Percentiles rank a stretch among this genome's conserved stretches.
phyloP scores from a whole-genome alignment of 495 filamentous ascomycete species.

The Aspergillus leporis region DNA sequence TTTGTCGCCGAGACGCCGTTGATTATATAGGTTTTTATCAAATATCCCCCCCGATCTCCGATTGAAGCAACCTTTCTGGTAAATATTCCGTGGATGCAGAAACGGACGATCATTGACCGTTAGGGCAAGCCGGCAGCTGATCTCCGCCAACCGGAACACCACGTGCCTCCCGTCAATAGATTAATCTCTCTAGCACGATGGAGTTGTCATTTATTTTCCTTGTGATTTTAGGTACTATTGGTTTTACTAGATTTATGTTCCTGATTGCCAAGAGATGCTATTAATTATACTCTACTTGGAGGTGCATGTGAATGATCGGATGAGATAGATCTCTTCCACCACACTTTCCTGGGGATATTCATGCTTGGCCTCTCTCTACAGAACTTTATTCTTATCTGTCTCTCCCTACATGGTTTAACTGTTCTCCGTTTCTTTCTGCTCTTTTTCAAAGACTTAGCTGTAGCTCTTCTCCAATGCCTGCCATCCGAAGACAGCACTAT shows the following conservation, averaged over 20 bases:
- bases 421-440: background rate
- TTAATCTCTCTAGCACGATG: background rate
- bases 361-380: too few species aligned
- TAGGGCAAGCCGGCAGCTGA: background rate
- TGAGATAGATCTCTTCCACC: too few species aligned
- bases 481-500: too few species aligned
- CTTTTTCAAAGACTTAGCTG: too few species aligned
- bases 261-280: too few species aligned
- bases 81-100: background rate
- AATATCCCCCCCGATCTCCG: background rate
- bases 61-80: background rate
- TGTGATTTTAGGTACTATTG: background rate
- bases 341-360: too few species aligned
- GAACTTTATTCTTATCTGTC: too few species aligned
- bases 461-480: too few species aligned
- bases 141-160: background rate
- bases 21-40: background rate
- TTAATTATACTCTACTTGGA: too few species aligned
- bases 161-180: background rate
- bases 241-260: background rate
- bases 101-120: background rate
- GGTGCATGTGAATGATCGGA: too few species aligned
- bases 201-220: background rate
- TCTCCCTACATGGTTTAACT: too few species aligned
- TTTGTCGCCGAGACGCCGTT: background rate